Evolutionary conservation across 2,329 filamentous ascomycete species (phyloP).

Genomic region (Fusarium bactridioides): DNA sequence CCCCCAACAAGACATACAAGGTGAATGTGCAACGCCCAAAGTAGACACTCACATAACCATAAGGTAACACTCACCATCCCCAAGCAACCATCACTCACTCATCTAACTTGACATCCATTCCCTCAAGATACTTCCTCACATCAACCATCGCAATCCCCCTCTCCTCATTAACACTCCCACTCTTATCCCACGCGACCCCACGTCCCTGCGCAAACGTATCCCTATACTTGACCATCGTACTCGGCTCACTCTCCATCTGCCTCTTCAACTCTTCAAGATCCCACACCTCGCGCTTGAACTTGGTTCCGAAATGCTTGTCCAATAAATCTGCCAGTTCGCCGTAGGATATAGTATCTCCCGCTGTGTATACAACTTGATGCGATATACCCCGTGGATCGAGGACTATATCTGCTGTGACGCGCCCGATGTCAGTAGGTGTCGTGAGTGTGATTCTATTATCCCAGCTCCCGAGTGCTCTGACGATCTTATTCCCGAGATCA

Average conservation of each 20-base stretch:
- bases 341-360: slow-evolving; percentile 70
- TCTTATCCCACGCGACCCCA: slow-evolving; percentile 66
- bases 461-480: slow-evolving; percentile 68
- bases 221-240: slow-evolving; percentile 66
- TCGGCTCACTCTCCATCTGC: slow-evolving; percentile 57
- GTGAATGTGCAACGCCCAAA: not conserved
- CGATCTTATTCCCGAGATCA: slow-evolving; percentile 50
- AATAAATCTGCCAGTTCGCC: slow-evolving; percentile 60
- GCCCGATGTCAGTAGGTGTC: slow-evolving; percentile 69
- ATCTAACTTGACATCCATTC: slow-evolving; percentile 26
- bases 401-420: slow-evolving; percentile 64
- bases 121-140: slow-evolving; percentile 51
- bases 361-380: slow-evolving; percentile 62
- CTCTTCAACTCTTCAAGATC: slow-evolving; percentile 52
- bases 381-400: slow-evolving; percentile 48
- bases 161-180: slow-evolving; percentile 60
- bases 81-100: not conserved
- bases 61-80: not conserved
- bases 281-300: slow-evolving; percentile 61
- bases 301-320: slow-evolving; percentile 49
- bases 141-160: slow-evolving; percentile 55
- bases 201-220: slow-evolving; percentile 66
- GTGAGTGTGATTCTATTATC: slow-evolving; percentile 70
- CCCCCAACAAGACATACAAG: not conserved
- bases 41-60: not conserved